Base-by-base conservation (phyloP, 495 filamentous ascomycete species). In the Podospora tetraspora region DNA sequence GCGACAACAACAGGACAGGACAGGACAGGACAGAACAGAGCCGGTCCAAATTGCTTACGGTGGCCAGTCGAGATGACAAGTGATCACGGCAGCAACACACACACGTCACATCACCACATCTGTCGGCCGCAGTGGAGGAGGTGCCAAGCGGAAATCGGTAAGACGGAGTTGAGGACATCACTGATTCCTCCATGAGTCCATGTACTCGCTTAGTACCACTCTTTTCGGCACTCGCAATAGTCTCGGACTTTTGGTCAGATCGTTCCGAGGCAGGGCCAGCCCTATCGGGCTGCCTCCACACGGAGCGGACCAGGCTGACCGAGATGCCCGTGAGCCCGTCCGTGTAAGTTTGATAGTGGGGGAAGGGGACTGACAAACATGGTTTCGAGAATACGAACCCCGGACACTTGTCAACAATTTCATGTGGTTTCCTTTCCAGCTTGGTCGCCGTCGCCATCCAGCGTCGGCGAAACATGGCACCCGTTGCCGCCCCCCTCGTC, bases 191-290 rank as follows among this genome's bases (percentile, higher is more conserved):
- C n/a, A n/a, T n/a, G n/a, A n/a, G n/a, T n/a, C 21, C n/a, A 60
- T 29, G 34, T 57, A 25, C 58, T 61, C 65, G 65, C 65, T 66
- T 66, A 61, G 57, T 59, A 66, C 32, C 58, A 22, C 58, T 58
- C n/a, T 30, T 66, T 61, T 61, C 22, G 65, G 65, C 32, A 12
- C 58, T 59, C 24, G 63, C 63, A 66, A 24, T 16, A 22, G n/a
- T 64, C 43, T 37, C 62, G 21, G 62, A 7, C 62, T 43, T 10
- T 32, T 30, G 22, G 43, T 37, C 21, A 56, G 21, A 25, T 59
- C 63, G 19, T 57, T 22, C 24, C 63, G 29, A 30, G 63, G 63
- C 19, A 21, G 27, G 64, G 21, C 58, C 65, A 66, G 65, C 65
- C 65, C 58, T 66, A 66, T 61, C 65, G 57, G 58, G 58, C 57